A percentile compares a stretch with the other conserved stretches of the same genome.
These are phyloP conservation scores for Chlamydomonas incerta DNA, from an alignment of 139 green algal genomes.

Conservation along the genomic window DNA sequence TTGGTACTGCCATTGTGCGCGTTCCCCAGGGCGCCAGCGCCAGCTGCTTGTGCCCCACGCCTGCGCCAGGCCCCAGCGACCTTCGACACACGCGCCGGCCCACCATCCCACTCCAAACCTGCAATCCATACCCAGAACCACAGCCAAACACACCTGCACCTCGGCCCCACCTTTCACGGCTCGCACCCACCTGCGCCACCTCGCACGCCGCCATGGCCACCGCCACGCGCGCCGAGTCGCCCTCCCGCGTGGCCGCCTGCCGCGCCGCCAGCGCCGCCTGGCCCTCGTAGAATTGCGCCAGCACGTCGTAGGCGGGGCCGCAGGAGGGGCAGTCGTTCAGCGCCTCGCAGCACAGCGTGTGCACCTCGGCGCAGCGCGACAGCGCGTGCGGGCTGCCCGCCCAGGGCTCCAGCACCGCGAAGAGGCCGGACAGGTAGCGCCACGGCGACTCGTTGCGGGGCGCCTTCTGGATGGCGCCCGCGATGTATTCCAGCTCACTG, in stretches of 20 bases:
- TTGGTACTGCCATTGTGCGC: too few relatives aligned
- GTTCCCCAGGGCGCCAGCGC: too few relatives aligned
- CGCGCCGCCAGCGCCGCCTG: slow-evolving; percentile 3
- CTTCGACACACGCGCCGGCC: too few relatives aligned
- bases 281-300: slow-evolving; percentile 59
- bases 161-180: too few relatives aligned
- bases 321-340: slow-evolving; percentile 55
- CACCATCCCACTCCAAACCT: too few relatives aligned
- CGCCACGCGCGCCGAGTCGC: neutral
- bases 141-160: too few relatives aligned
- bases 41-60: too few relatives aligned
- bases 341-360: slow-evolving; percentile 60
- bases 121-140: too few relatives aligned
- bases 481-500: slow-evolving; percentile 65
- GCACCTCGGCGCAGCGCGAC: slow-evolving; percentile 37
- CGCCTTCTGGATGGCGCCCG: slow-evolving; percentile 43
- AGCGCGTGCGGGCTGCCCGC: neutral
- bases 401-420: slow-evolving; percentile 39
- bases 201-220: neutral
- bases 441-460: slow-evolving; percentile 80
- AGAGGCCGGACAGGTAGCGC: slow-evolving; percentile 78
- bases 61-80: too few relatives aligned
- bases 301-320: slow-evolving; percentile 55
- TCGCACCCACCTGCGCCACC: slow-evolving; percentile 4
- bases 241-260: neutral